Conservation (phyloP, 2,329 filamentous ascomycete species). For the Hirsutella minnesotensis region DNA sequence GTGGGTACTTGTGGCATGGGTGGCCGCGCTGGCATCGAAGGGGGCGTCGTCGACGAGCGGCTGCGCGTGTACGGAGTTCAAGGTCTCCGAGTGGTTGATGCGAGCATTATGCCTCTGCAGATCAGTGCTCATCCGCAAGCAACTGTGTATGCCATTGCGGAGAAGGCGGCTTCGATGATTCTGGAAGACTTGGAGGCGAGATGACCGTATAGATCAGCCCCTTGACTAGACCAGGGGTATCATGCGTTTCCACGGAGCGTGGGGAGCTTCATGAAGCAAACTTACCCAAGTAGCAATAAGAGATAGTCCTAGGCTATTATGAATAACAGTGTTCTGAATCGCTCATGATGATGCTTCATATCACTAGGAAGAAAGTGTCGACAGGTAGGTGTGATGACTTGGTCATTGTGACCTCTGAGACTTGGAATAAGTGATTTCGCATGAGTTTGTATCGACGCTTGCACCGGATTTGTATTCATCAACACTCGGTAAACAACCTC, state of each 20-base stretch:
- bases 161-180: conserved; percentile 19
- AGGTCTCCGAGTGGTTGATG: conserved; percentile 11
- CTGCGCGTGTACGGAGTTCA: conserved; percentile 13
- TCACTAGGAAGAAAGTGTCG: too few species aligned
- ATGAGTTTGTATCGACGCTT: too few species aligned
- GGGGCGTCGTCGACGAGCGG: conserved; percentile 16
- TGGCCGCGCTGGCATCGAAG: conserved; percentile 14
- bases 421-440: too few species aligned
- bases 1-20: conserved; percentile 23
- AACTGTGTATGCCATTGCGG: conserved; percentile 19
- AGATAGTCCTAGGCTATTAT: too few species aligned
- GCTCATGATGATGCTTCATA: too few species aligned
- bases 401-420: too few species aligned
- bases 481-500: not conserved
- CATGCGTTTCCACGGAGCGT: too few species aligned
- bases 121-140: conserved; percentile 15
- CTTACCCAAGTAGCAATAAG: too few species aligned
- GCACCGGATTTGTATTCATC: not conserved
- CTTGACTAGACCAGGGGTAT: not conserved
- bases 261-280: too few species aligned
- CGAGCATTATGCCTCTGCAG: conserved; percentile 15
- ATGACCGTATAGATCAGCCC: not conserved
- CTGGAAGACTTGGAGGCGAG: conserved; percentile 11
- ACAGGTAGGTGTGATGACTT: too few species aligned
- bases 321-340: too few species aligned